Percentiles rank a stretch among this genome's conserved stretches.
These are phyloP conservation scores for Diddensiella caesifluorescens DNA, from an alignment of 805 yeast genomes.

Conservation along the genomic window DNA sequence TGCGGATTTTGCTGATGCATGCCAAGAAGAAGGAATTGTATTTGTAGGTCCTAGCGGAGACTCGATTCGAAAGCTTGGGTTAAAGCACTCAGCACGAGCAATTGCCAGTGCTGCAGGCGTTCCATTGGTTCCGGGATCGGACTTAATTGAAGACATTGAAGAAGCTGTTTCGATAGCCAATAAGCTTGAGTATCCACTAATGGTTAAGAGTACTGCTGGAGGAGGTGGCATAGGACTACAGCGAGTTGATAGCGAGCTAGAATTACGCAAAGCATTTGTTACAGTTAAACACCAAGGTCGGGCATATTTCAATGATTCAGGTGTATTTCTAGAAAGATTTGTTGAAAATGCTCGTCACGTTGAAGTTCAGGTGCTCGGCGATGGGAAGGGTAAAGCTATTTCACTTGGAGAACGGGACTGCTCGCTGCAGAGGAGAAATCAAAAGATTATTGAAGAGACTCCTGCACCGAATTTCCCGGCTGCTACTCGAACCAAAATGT, in stretches of 20 bases:
- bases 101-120: conserved; percentile 89
- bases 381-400: conserved; percentile 87
- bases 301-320: conserved; percentile 90
- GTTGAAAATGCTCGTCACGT: conserved; percentile 95
- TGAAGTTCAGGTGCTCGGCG: conserved; percentile 95
- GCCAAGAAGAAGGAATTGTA: conserved; percentile 74
- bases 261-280: conserved; percentile 77
- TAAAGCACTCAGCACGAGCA: conserved; percentile 94
- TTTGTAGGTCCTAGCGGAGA: conserved; percentile 97
- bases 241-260: conserved; percentile 77
- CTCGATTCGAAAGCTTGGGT: conserved; percentile 83
- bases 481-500: conserved; percentile 65
- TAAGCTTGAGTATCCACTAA: conserved; percentile 73
- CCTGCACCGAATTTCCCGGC: conserved; percentile 95
- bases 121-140: conserved; percentile 97
- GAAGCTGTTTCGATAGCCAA: conserved; percentile 77
- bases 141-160: conserved; percentile 59
- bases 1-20: conserved; percentile 90
- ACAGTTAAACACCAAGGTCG: conserved; percentile 93
- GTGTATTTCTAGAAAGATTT: conserved; percentile 90
- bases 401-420: conserved; percentile 98
- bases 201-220: conserved; percentile 98
- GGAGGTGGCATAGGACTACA: conserved; percentile 99
- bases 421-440: conserved; percentile 95
- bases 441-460: conserved; percentile 92